These are phyloP conservation scores for Eimeria acervulina DNA, from an alignment of 169 alveolate species.

Conservation along the genomic window DNA sequence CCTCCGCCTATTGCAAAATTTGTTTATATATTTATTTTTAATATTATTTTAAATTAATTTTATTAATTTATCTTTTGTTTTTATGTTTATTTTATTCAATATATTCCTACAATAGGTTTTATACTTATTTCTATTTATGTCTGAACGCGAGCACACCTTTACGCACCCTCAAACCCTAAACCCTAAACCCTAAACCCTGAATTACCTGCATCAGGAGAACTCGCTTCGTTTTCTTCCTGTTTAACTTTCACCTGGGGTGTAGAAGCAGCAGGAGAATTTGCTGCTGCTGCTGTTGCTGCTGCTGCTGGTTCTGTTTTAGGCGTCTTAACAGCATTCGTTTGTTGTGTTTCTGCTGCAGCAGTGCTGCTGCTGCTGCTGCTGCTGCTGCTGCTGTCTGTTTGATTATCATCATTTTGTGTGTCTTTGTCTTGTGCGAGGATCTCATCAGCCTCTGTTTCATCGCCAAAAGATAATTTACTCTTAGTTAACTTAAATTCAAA, in stretches of 20 bases:
- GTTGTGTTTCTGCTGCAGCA: not conserved
- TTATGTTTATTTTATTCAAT: too few relatives aligned
- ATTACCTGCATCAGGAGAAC: not conserved
- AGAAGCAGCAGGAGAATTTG: not conserved
- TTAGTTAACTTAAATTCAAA: conserved; percentile 25
- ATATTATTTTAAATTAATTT: too few relatives aligned
- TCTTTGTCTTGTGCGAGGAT: too few relatives aligned
- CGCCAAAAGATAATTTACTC: conserved; percentile 76
- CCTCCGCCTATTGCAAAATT: too few relatives aligned
- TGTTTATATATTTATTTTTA: too few relatives aligned
- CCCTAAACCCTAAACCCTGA: not conserved
- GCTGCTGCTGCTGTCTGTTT: not conserved
- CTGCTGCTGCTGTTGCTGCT: too few relatives aligned
- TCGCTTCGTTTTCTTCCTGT: not conserved
- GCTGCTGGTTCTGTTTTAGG: not conserved
- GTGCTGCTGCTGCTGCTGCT: not conserved
- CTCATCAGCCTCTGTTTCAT: conserved; percentile 1
- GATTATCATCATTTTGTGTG: not conserved
- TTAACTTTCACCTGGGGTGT: conserved; percentile 18
- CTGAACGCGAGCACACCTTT: not conserved
- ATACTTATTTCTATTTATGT: not conserved
- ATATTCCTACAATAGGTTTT: too few relatives aligned
- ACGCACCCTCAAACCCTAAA: too few relatives aligned
- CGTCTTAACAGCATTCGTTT: not conserved
- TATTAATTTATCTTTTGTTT: too few relatives aligned